phyloP scores from a whole-genome alignment of 163 green algal species.

The Botryococcus braunii region DNA sequence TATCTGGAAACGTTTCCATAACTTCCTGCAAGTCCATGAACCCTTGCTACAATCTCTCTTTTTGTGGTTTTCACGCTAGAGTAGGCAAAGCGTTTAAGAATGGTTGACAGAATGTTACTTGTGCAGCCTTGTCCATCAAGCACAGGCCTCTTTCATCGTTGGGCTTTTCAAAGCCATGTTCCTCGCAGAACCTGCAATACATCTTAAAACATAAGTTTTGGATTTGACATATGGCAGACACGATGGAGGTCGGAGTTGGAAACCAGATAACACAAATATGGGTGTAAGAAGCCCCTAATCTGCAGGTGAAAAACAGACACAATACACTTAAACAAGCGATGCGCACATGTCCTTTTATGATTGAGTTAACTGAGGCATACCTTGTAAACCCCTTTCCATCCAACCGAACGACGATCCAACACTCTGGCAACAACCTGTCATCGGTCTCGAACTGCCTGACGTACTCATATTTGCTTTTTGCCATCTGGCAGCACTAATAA shows the following conservation, averaged over 20 bases:
- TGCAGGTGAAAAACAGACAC: too few species aligned
- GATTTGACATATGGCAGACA: too few species aligned
- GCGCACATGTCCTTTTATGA: not conserved
- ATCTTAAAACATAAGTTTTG: not conserved
- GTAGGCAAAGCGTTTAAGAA: too few species aligned
- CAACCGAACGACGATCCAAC: constrained; percentile 85
- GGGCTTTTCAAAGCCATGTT: constrained; percentile 85
- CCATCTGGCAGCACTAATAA: too few species aligned
- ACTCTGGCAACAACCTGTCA: constrained; percentile 66
- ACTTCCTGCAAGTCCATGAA: constrained; percentile 39
- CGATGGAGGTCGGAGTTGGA: too few species aligned
- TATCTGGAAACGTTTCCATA: constrained; percentile 66
- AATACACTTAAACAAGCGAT: too few species aligned
- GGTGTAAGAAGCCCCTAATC: too few species aligned
- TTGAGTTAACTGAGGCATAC: constrained; percentile 24
- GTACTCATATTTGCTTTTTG: constrained; percentile 70
- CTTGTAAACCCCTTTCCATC: constrained; percentile 92
- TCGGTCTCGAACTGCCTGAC: constrained; percentile 74
- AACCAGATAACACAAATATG: too few species aligned
- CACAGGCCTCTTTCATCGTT: constrained; percentile 73
- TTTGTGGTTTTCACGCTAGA: too few species aligned
- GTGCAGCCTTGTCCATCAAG: constrained; percentile 78
- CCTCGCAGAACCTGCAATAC: constrained; percentile 61
- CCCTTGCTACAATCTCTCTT: too few species aligned
- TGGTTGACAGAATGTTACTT: constrained; percentile 14